Evolutionary conservation across 2,329 filamentous ascomycete genomes (phyloP).

Genomic region (Botryotinia convoluta): DNA sequence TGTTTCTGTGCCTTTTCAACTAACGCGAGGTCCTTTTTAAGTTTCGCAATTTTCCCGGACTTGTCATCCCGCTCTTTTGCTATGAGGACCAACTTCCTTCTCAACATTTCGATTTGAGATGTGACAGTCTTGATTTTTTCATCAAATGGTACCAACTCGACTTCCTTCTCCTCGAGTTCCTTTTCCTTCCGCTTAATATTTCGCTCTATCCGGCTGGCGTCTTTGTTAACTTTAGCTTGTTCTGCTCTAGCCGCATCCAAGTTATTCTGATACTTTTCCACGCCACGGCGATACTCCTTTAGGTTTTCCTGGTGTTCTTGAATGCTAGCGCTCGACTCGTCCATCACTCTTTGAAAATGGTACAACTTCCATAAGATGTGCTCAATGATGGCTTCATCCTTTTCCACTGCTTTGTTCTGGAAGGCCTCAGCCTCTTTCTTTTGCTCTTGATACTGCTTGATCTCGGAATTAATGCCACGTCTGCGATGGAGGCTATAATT

Average conservation of each 20-base stretch:
- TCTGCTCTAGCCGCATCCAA: slow-evolving; percentile 80
- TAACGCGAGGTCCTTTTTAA: slow-evolving; percentile 74
- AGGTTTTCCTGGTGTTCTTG: slow-evolving; percentile 92
- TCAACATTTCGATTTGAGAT: slow-evolving; percentile 65
- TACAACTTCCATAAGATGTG: slow-evolving; percentile 97
- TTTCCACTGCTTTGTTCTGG: slow-evolving; percentile 83
- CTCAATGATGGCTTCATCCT: slow-evolving; percentile 85
- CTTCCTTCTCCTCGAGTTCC: slow-evolving; percentile 81
- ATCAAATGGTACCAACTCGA: slow-evolving; percentile 81
- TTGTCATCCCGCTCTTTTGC: slow-evolving; percentile 75
- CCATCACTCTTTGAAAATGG: slow-evolving; percentile 90
- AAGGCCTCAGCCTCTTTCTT: slow-evolving; percentile 95
- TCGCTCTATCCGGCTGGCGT: slow-evolving; percentile 78
- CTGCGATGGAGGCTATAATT: slow-evolving; percentile 84
- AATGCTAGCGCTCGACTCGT: slow-evolving; percentile 86
- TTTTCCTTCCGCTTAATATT: slow-evolving; percentile 83
- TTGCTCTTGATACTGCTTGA: slow-evolving; percentile 96
- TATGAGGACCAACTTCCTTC: slow-evolving; percentile 66
- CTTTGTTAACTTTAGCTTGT: slow-evolving; percentile 73
- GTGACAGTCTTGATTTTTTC: slow-evolving; percentile 84
- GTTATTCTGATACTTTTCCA: slow-evolving; percentile 77
- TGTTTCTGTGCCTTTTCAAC: slow-evolving; percentile 88
- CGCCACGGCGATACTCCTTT: slow-evolving; percentile 84
- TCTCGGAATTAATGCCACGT: slow-evolving; percentile 93
- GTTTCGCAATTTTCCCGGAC: slow-evolving; percentile 63